Percentiles rank a stretch among this genome's conserved stretches.
phyloP scores from a whole-genome alignment of 1,139 yeast species.

The Pichia inconspicua region DNA sequence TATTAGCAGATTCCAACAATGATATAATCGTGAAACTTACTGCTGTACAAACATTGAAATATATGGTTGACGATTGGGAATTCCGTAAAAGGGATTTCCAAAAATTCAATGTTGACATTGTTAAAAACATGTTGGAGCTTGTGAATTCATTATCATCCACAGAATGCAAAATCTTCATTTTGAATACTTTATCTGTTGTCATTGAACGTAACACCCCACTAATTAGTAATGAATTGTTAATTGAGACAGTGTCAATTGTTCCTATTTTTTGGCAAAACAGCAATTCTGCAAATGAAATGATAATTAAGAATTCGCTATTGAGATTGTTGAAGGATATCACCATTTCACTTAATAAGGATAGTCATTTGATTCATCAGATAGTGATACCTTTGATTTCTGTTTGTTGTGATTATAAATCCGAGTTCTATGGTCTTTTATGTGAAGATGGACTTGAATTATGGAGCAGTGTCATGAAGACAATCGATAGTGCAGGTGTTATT shows the following conservation, averaged over 20 bases:
- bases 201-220: constrained; percentile 61
- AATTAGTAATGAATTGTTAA: constrained; percentile 42
- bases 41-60: constrained; percentile 62
- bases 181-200: constrained; percentile 58
- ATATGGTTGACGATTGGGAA: constrained; percentile 79
- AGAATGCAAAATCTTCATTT: constrained; percentile 66
- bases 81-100: constrained; percentile 60
- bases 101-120: constrained; percentile 52
- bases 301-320: constrained; percentile 62
- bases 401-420: constrained; percentile 59
- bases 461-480: constrained; percentile 59
- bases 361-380: constrained; percentile 52
- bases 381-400: constrained; percentile 58
- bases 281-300: constrained; percentile 47
- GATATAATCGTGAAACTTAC: constrained; percentile 74
- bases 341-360: constrained; percentile 54
- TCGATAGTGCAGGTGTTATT: constrained; percentile 29
- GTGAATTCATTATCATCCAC: constrained; percentile 45
- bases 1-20: constrained; percentile 37
- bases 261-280: constrained; percentile 71
- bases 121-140: constrained; percentile 41
- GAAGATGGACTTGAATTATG: constrained; percentile 91
- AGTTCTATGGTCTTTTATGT: constrained; percentile 52
- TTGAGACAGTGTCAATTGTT: constrained; percentile 50
- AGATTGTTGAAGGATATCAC: constrained; percentile 62